Evolutionary conservation across 257 asterid species (phyloP).

Genomic region (Ballota nigra): DNA sequence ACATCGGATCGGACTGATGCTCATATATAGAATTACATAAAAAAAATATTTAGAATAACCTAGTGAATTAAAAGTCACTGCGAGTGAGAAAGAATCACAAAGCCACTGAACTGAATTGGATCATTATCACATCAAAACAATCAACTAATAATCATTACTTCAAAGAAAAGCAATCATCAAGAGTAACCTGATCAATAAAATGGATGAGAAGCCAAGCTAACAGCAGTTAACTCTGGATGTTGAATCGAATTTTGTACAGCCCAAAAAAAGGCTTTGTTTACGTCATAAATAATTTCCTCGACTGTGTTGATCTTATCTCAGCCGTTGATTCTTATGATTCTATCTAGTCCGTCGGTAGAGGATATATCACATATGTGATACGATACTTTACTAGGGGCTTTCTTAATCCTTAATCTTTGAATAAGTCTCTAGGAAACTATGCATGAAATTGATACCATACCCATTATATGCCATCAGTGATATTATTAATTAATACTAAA

Average conservation of each 20-base stretch:
- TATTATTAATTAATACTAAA: too few relatives aligned
- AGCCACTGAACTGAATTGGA: not conserved
- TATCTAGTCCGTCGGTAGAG: not conserved
- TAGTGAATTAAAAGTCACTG: not conserved
- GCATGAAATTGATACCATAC: too few relatives aligned
- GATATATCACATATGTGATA: not conserved
- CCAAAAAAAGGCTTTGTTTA: not conserved
- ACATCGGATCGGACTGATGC: slow-evolving; percentile 14
- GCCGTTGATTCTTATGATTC: not conserved
- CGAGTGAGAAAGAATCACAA: not conserved
- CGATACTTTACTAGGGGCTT: not conserved
- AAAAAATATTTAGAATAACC: not conserved
- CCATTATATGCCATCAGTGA: too few relatives aligned
- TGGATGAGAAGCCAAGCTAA: not conserved
- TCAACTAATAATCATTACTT: not conserved
- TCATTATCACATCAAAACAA: not conserved
- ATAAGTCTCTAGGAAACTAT: too few relatives aligned
- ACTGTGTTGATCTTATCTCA: not conserved
- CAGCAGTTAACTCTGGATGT: not conserved
- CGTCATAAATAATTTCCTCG: not conserved
- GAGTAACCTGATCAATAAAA: not conserved
- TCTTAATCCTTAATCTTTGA: not conserved
- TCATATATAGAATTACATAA: not conserved
- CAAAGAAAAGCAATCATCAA: not conserved
- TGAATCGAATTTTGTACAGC: not conserved